Evolutionary conservation across 805 yeast species (phyloP).

Genomic region (Saccharomycopsis javanensis): DNA sequence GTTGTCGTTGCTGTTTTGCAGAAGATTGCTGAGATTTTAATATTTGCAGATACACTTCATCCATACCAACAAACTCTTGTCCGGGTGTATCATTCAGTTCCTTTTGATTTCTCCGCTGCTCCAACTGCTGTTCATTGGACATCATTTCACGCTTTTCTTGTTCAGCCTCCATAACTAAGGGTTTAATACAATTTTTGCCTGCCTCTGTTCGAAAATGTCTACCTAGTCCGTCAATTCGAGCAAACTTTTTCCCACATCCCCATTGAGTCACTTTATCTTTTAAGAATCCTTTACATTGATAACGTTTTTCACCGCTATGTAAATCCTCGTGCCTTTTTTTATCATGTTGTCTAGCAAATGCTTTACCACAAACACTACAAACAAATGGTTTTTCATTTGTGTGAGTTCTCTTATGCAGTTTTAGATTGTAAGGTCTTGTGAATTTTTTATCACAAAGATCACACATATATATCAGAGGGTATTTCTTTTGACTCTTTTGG

Average conservation of each 20-base stretch:
- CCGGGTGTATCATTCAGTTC: not conserved
- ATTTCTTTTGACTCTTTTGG: constrained; percentile 52
- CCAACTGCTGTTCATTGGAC: not conserved
- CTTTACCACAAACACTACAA: constrained; percentile 67
- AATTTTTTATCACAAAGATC: constrained; percentile 76
- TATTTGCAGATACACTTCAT: constrained; percentile 9
- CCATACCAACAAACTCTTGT: not conserved
- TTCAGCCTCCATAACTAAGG: constrained; percentile 50
- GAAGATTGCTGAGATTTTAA: constrained; percentile 1
- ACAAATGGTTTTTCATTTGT: constrained; percentile 74
- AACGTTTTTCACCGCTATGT: constrained; percentile 68
- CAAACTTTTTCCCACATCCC: constrained; percentile 79
- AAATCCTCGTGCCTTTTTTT: constrained; percentile 65
- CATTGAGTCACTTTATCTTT: constrained; percentile 45
- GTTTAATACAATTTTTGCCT: constrained; percentile 62
- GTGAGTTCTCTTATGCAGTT: constrained; percentile 86
- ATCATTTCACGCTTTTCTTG: constrained; percentile 20
- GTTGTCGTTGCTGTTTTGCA: not conserved
- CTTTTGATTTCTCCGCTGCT: not conserved
- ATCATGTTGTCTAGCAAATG: constrained; percentile 75
- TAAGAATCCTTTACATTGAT: constrained; percentile 57
- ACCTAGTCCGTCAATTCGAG: constrained; percentile 69
- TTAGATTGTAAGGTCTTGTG: constrained; percentile 86
- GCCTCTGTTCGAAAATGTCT: constrained; percentile 75
- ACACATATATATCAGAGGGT: constrained; percentile 62